Percentiles rank a stretch among this genome's conserved stretches.
These are phyloP conservation scores for Cylindrotheca fusiformis DNA, from an alignment of 108 stramenopile species.

Conservation along the genomic window DNA sequence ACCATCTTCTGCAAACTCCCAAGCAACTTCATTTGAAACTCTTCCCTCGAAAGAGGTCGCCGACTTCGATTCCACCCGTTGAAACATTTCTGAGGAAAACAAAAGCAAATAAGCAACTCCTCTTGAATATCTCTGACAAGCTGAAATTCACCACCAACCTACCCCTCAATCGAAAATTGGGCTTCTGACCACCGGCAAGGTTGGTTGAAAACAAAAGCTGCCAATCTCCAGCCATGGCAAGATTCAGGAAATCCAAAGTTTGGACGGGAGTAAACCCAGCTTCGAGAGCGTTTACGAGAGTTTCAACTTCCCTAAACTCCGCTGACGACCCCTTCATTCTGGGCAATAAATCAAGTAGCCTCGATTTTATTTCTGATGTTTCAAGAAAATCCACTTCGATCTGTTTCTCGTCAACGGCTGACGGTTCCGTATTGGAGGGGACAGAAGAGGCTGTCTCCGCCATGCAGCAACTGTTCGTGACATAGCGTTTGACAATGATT, in stretches of 20 bases:
- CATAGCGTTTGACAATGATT: too few relatives aligned
- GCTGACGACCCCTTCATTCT: slow-evolving; percentile 68
- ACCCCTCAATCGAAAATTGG: slow-evolving; percentile 33
- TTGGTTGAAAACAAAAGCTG: slow-evolving; percentile 75
- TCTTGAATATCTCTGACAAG: too few relatives aligned
- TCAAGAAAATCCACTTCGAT: too few relatives aligned
- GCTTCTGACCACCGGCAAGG: slow-evolving; percentile 29
- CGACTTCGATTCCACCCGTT: slow-evolving; percentile 53
- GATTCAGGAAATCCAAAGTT: slow-evolving; percentile 71
- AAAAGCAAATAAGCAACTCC: too few relatives aligned
- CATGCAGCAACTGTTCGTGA: too few relatives aligned
- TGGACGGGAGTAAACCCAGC: slow-evolving; percentile 51
- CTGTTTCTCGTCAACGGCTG: too few relatives aligned
- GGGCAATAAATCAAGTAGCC: slow-evolving; percentile 62
- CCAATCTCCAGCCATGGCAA: slow-evolving; percentile 71
- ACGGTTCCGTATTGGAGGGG: too few relatives aligned
- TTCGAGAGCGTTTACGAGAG: slow-evolving; percentile 68
- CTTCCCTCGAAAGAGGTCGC: slow-evolving; percentile 43
- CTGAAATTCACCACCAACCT: too few relatives aligned
- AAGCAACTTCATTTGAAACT: slow-evolving; percentile 47
- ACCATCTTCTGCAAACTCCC: slow-evolving; percentile 52
- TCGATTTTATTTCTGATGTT: slow-evolving; percentile 23
- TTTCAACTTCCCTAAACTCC: slow-evolving; percentile 60
- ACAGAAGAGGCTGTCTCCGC: too few relatives aligned
- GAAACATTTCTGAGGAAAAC: slow-evolving; percentile 44